These are phyloP conservation scores for Fraxinus ornus DNA, from an alignment of 305 asterid species.

Conservation along the genomic window DNA sequence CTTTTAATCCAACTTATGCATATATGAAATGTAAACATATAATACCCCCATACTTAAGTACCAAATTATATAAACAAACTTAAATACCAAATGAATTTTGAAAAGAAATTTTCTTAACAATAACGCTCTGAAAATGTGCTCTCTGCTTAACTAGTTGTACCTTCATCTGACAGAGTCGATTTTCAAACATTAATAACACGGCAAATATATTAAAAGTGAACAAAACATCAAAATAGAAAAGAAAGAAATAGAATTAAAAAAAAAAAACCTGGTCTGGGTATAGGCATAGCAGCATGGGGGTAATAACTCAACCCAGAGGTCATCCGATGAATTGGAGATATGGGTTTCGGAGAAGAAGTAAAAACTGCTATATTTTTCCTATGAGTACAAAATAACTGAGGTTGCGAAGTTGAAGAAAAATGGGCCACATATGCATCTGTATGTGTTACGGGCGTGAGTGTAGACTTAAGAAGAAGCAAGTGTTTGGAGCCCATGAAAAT, in stretches of 20 bases:
- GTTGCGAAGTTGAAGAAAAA: conserved; percentile 22
- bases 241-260: not conserved
- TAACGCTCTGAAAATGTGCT: not conserved
- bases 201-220: not conserved
- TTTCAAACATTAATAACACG: not conserved
- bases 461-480: conserved; percentile 35
- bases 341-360: conserved; percentile 32
- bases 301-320: conserved; percentile 33
- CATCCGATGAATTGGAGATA: conserved; percentile 34
- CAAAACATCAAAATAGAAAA: not conserved
- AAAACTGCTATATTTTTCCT: conserved; percentile 28
- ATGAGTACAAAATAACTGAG: conserved; percentile 18
- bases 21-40: not conserved
- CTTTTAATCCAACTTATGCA: not conserved
- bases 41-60: not conserved
- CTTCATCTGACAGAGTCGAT: not conserved
- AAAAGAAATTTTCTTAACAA: not conserved
- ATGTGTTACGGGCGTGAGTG: conserved; percentile 21
- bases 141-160: not conserved
- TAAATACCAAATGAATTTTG: not conserved
- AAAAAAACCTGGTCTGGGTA: conserved; percentile 53
- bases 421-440: conserved; percentile 11
- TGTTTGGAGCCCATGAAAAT: conserved; percentile 40
- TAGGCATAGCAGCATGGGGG: conserved; percentile 45
- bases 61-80: not conserved